Conservation (phyloP, 768 basidiomycete species). For the Cyclocybe aegerita region DNA sequence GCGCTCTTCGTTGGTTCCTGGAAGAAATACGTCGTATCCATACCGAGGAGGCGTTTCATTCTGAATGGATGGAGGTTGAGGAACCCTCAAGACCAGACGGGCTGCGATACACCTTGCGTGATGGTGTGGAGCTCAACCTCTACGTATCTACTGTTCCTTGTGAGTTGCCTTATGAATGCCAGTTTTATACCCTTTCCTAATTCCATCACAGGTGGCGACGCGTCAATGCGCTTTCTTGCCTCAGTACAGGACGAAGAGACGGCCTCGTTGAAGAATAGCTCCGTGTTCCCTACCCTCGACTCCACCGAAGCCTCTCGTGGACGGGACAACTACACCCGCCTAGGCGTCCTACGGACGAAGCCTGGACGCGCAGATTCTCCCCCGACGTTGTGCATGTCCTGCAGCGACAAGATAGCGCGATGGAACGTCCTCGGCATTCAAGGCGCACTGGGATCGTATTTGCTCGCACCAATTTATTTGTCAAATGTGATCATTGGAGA, state of each 20-base stretch:
- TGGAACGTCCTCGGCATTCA: constrained; percentile 88
- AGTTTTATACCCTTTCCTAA: constrained; percentile 5
- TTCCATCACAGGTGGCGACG: constrained; percentile 72
- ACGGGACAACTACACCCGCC: constrained; percentile 72
- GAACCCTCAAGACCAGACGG: constrained; percentile 17
- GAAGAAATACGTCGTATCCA: constrained; percentile 56
- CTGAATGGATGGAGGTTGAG: constrained; percentile 45
- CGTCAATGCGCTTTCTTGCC: constrained; percentile 79
- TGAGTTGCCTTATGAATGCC: constrained; percentile 25
- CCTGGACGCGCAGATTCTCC: constrained; percentile 91
- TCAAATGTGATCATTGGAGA: constrained; percentile 71
- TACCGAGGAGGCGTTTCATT: constrained; percentile 27
- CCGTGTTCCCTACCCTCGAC: constrained; percentile 30
- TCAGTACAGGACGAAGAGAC: constrained; percentile 70
- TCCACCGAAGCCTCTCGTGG: constrained; percentile 59
- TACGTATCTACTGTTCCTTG: constrained; percentile 69
- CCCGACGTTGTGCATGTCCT: constrained; percentile 83
- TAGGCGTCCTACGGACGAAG: constrained; percentile 86
- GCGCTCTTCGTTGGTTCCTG: constrained; percentile 75
- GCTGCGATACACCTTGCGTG: constrained; percentile 44
- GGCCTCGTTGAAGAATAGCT: constrained; percentile 64
- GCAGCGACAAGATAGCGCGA: constrained; percentile 90
- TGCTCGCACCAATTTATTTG: constrained; percentile 66
- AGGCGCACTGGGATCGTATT: constrained; percentile 67
- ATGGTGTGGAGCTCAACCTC: constrained; percentile 53